Base-by-base conservation (phyloP, 352 stramenopile species). In the Pythium apleroticum region DNA sequence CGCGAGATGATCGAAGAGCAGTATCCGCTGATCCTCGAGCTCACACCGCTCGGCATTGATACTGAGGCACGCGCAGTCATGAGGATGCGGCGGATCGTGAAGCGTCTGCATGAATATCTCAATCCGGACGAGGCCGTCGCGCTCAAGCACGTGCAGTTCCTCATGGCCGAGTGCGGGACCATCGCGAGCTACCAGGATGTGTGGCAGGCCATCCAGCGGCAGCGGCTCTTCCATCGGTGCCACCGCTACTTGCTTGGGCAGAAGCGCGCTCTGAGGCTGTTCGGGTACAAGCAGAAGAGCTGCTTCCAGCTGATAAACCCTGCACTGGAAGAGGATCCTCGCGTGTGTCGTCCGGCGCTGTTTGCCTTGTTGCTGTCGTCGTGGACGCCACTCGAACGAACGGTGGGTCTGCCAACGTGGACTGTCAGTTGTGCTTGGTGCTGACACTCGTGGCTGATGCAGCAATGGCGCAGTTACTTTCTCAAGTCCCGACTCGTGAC, bases 251-350 rank as follows among this genome's bases (percentile, higher is more conserved):
- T 90, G 31, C 71, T 72, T 0, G 69, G 72, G 8, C 50, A 74
- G 4, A 92, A 90, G 48, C 72, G 74, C n/a, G 74, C 80, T 4
- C 60, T 90, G 25, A 65, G 78, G 14, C 48, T 90, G 31, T 92
- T 92, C 71, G 84, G 83, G 19, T 90, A 90, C 57, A 71, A 67
- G 37, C 83, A 92, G 43, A 75, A 77, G 41, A 84, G 80, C 5
- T 50, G 59, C 5, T 20, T 88, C 4, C 57, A 70, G 25, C 72
- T 81, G 68, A 74, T 60, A 25, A 78, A 72, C 6, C 65, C 75
- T 46, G 65, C 67, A 0, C 20, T 78, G 14, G 52, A 71, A 9
- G 78, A 82, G 20, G 76, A 88, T 15, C 61, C 77, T 8, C 68
- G 71, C 25, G 70, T 89, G 30, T 88, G 78, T 60, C 80, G 75